These are phyloP conservation scores for Suillus fuscotomentosus DNA, from an alignment of 768 basidiomycete genomes.

Conservation along the genomic window DNA sequence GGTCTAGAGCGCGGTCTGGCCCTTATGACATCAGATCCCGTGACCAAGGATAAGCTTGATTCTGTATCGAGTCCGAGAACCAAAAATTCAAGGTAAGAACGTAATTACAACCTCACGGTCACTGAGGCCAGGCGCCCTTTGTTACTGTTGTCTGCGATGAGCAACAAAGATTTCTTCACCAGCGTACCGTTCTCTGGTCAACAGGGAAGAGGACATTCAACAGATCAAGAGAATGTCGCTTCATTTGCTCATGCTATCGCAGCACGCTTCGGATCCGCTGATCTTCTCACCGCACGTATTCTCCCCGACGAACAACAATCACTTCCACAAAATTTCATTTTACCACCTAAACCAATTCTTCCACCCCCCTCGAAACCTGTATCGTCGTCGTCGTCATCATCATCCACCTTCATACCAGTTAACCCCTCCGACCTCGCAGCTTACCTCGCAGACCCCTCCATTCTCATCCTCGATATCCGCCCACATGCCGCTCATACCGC, in stretches of 20 bases:
- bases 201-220: background rate
- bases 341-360: slow-evolving; percentile 16
- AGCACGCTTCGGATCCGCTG: slow-evolving; percentile 39
- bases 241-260: slow-evolving; percentile 57
- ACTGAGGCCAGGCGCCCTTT: background rate
- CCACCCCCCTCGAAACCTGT: slow-evolving; percentile 23
- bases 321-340: background rate
- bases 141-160: background rate
- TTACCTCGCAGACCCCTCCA: slow-evolving; percentile 33
- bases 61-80: background rate
- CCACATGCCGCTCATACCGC: slow-evolving; percentile 71
- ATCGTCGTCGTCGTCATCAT: slow-evolving; percentile 12
- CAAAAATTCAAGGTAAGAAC: background rate
- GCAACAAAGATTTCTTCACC: slow-evolving; percentile 41
- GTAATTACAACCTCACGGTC: background rate
- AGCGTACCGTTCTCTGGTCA: slow-evolving; percentile 25
- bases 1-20: background rate
- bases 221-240: slow-evolving; percentile 30
- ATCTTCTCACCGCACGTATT: slow-evolving; percentile 38
- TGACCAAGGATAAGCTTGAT: background rate
- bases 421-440: slow-evolving; percentile 29
- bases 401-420: slow-evolving; percentile 25
- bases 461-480: slow-evolving; percentile 85
- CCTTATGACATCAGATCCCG: background rate
- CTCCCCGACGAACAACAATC: slow-evolving; percentile 22